phyloP scores from a whole-genome alignment of 768 basidiomycete species.

The Multifurca ochricompacta region DNA sequence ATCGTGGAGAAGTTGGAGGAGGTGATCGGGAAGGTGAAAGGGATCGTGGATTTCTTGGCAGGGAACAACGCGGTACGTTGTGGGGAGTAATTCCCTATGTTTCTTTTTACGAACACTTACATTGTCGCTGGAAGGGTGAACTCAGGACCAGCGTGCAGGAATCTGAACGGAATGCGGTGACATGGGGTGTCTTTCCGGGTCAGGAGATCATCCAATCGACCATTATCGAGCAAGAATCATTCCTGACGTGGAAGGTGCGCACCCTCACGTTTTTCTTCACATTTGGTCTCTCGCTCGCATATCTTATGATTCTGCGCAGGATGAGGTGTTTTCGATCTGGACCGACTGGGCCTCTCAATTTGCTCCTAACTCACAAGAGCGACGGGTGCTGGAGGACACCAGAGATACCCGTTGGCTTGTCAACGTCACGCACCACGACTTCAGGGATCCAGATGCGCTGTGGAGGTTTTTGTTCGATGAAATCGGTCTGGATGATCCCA shows the following conservation, averaged over 20 bases:
- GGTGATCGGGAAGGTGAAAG: constrained; percentile 47
- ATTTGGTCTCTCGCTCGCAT: neutral
- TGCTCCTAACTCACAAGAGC: constrained; percentile 62
- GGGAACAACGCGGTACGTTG: constrained; percentile 60
- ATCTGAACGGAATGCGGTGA: constrained; percentile 85
- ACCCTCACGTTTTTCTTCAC: neutral
- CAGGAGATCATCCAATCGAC: constrained; percentile 95
- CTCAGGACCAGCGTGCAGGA: constrained; percentile 71
- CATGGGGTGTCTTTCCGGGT: constrained; percentile 97
- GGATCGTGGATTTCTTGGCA: constrained; percentile 82
- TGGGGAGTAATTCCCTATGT: neutral
- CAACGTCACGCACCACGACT: constrained; percentile 91
- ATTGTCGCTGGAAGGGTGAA: constrained; percentile 48
- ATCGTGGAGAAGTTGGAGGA: constrained; percentile 55
- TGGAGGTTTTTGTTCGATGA: constrained; percentile 74
- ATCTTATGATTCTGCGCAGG: constrained; percentile 56
- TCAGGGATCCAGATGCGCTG: constrained; percentile 64
- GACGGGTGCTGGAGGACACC: constrained; percentile 64
- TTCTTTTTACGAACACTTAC: neutral
- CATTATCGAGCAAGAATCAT: constrained; percentile 91
- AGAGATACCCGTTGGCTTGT: constrained; percentile 79
- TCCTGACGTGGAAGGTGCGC: constrained; percentile 91
- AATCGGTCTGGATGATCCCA: constrained; percentile 3
- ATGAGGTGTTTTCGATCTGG: constrained; percentile 97
- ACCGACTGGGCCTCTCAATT: constrained; percentile 89